phyloP scores from a whole-genome alignment of 2,329 filamentous ascomycete species.

The Colletotrichum neosansevieriae region DNA sequence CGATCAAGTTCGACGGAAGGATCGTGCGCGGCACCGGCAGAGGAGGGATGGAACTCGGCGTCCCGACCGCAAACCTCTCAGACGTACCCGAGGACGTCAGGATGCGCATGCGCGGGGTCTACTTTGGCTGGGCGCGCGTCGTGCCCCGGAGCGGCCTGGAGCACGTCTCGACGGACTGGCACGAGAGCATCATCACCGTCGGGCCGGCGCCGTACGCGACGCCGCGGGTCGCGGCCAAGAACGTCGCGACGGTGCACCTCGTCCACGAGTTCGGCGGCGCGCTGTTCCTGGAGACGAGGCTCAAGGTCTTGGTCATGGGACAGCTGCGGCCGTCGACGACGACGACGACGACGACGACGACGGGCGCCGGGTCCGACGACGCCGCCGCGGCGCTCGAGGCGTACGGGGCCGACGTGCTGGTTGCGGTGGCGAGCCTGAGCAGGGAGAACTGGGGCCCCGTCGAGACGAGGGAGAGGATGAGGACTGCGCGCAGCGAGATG shows the following conservation, averaged over 20 bases:
- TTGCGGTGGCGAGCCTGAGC: constrained; percentile 60
- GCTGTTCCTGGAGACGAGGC: constrained; percentile 55
- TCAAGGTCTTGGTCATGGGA: constrained; percentile 71
- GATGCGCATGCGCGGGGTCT: constrained; percentile 69
- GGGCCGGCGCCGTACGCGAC: constrained; percentile 61
- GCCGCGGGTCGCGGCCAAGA: constrained; percentile 61
- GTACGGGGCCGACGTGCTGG: constrained; percentile 55
- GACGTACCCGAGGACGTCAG: constrained; percentile 65
- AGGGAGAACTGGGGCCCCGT: constrained; percentile 59
- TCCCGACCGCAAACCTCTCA: constrained; percentile 67
- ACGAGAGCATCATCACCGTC: constrained; percentile 69
- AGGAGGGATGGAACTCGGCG: constrained; percentile 54
- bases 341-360: too few species aligned
- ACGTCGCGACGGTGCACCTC: constrained; percentile 65
- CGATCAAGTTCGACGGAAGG: constrained; percentile 63
- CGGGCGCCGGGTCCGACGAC: too few species aligned
- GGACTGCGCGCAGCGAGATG: constrained; percentile 55
- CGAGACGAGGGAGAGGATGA: constrained; percentile 53
- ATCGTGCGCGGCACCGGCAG: constrained; percentile 59
- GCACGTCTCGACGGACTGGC: constrained; percentile 62
- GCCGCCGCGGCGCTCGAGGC: constrained; percentile 46
- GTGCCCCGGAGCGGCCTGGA: constrained; percentile 50
- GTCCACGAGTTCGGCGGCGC: constrained; percentile 62
- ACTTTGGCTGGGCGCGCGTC: constrained; percentile 72
- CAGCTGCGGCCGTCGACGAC: constrained; percentile 61